These are phyloP conservation scores for Arxiozyma heterogenica DNA, from an alignment of 1,139 yeast species.

Conservation along the genomic window DNA sequence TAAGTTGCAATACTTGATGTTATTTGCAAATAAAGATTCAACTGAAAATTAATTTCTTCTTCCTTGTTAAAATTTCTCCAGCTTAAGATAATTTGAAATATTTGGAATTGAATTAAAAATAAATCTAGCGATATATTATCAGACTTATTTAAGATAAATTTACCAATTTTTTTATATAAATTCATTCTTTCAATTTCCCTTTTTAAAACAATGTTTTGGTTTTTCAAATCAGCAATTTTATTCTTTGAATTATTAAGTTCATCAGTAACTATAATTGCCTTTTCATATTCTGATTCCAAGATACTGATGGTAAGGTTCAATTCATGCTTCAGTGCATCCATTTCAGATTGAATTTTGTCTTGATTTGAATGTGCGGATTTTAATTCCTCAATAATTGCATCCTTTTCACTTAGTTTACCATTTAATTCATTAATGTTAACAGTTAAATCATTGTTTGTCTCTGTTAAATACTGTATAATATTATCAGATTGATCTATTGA, in stretches of 20 bases:
- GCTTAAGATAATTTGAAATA: neutral
- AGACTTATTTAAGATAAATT: neutral
- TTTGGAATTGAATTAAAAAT: neutral
- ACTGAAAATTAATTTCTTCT: neutral
- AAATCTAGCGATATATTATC: neutral
- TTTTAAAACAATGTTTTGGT: neutral
- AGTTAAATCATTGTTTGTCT: conserved; percentile 4
- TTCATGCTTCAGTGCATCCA: neutral
- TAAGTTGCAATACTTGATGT: neutral
- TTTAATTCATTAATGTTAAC: neutral
- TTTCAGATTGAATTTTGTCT: neutral
- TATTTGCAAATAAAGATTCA: neutral
- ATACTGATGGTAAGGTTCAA: neutral
- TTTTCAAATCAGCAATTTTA: neutral
- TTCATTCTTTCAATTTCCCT: neutral
- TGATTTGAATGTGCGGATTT: neutral
- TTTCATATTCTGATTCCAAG: conserved; percentile 1
- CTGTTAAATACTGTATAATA: conserved; percentile 6
- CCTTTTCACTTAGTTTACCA: neutral
- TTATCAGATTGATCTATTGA: conserved; percentile 12
- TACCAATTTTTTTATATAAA: neutral
- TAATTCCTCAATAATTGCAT: neutral
- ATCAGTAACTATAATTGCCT: neutral
- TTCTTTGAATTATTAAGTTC: neutral
- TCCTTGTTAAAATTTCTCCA: neutral